Evolutionary conservation across 345 rosid species (phyloP), one percentile per base, ranked within the genome.

Genomic region (Gynandropsis gynandra): DNA sequence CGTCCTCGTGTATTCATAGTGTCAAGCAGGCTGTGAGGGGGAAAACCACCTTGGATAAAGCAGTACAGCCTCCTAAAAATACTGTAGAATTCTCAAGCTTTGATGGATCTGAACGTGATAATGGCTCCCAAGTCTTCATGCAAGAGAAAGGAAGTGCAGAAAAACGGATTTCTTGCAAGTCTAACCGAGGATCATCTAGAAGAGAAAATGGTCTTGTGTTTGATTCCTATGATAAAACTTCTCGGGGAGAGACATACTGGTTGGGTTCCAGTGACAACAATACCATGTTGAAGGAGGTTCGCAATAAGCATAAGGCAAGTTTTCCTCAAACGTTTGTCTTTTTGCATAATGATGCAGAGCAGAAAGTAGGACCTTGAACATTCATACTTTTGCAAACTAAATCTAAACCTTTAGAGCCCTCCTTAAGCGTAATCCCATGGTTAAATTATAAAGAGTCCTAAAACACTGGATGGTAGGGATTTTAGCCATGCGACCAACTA

Each of bases 91-190:
- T 58, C 37, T 42, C 60, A 47, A 54, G 59, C 18, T 31, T 20
- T 45, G 77, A 65, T 62, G 61, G 45, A 57, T 63, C 72, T 49
- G 63, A 58, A 42, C 42, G 38, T 56, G 82, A 76, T 42, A 66
- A 32, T 59, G 47, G 59, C 58, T 61, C 71, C 65, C 76, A 67
- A 66, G 65, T 62, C 61, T 57, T 67, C 39, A 63, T 55, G 47
- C 74, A 39, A 40, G 85, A 65, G 64, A 74, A 72, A 64, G 78
- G 66, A 72, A 56, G 63, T 38, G 43, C 54, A 52, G 78, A 71
- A 32, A 78, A 69, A 70, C 66, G 59, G 29, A 34, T 34, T 54
- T 68, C 64, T 10, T 45, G 63, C 42, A 78, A 61, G 56, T 48
- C 72, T 43, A 67, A 54, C 62, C 61, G 68, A 65, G 86, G 73